These are phyloP conservation scores for Tranzscheliella williamsii DNA, from an alignment of 1,284 basidiomycete genomes.

Conservation along the genomic window DNA sequence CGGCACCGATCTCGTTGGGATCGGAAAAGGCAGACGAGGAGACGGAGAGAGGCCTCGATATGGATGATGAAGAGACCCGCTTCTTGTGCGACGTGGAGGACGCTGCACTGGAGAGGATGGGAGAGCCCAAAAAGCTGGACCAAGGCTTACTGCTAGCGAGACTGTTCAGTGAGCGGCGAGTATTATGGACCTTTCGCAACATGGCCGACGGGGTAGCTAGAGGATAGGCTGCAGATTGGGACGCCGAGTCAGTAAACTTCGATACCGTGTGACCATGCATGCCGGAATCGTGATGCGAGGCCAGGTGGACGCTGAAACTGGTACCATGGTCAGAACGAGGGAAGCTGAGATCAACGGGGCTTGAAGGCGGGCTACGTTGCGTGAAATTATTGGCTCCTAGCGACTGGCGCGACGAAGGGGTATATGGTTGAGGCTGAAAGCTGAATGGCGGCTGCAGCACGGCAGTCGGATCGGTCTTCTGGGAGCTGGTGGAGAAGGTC, in stretches of 20 bases:
- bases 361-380: slow-evolving; percentile 4
- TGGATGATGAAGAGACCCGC: slow-evolving; percentile 11
- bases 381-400: not conserved
- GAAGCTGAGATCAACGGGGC: not conserved
- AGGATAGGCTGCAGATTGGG: too few species aligned
- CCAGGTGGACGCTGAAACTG: too few species aligned
- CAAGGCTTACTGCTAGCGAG: slow-evolving; percentile 10
- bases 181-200: too few species aligned
- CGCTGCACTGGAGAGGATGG: slow-evolving; percentile 8
- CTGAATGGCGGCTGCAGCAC: slow-evolving; percentile 10
- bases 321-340: not conserved
- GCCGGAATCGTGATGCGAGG: not conserved
- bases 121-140: slow-evolving; percentile 22
- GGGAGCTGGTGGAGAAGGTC: slow-evolving; percentile 9
- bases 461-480: slow-evolving; percentile 4
- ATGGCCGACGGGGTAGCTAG: too few species aligned
- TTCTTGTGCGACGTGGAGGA: slow-evolving; percentile 12
- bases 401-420: slow-evolving; percentile 12
- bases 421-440: slow-evolving; percentile 22
- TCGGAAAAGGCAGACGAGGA: slow-evolving; percentile 24
- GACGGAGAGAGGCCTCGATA: slow-evolving; percentile 33
- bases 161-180: slow-evolving; percentile 29
- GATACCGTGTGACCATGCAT: slow-evolving; percentile 16
- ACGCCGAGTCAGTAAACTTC: too few species aligned
- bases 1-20: slow-evolving; percentile 2